Evolutionary conservation across 129 eudicot genomes (phyloP).

Genomic region (Helianthus tuberosus): DNA sequence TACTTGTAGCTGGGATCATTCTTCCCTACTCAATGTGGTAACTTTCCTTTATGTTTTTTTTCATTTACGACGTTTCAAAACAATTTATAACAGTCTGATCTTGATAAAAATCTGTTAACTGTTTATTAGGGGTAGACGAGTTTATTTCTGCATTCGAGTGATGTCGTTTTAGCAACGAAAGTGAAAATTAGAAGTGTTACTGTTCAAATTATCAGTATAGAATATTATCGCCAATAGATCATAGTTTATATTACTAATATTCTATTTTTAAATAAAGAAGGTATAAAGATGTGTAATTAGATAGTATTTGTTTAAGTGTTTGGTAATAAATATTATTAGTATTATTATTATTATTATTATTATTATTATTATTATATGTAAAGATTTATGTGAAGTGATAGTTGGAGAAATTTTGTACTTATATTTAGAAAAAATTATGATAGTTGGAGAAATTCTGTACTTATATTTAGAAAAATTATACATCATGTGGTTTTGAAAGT

Average conservation of each 20-base stretch:
- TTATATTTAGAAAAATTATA: not conserved
- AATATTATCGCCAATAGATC: no score
- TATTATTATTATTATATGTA: not conserved
- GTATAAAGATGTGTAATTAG: not conserved
- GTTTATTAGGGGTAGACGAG: no score
- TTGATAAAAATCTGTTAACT: no score
- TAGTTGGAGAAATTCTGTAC: not conserved
- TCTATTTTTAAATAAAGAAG: not conserved
- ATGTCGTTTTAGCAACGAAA: no score
- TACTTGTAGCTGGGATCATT: conserved; percentile 77
- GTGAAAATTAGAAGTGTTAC: no score
- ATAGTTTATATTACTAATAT: no score
- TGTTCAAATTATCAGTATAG: no score
- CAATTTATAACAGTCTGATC: no score
- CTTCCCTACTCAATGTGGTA: conserved; percentile 93
- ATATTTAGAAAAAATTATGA: not conserved
- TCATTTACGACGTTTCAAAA: not conserved
- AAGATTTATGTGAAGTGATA: not conserved
- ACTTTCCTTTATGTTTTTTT: not conserved
- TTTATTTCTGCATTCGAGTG: no score
- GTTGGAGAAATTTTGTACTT: not conserved
- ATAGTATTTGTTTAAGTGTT: not conserved
- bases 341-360: no score
- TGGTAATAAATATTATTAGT: not conserved
- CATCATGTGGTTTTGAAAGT: not conserved